phyloP scores from a whole-genome alignment of 805 yeast species.

The Candida vartiovaarae region DNA sequence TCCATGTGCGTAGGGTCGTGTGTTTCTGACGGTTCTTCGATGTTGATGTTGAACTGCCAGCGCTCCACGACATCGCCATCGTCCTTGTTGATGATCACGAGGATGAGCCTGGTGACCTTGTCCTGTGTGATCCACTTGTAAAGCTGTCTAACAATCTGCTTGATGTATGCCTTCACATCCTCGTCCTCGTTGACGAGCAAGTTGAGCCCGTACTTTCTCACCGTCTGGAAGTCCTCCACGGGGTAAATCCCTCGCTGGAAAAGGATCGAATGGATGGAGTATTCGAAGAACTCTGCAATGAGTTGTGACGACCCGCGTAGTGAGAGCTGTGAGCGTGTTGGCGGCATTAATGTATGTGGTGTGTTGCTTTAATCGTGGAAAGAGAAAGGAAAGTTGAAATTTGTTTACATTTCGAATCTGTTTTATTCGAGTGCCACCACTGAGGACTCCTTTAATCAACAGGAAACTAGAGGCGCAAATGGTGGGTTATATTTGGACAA shows the following conservation, averaged over 20 bases:
- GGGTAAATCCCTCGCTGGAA: constrained; percentile 91
- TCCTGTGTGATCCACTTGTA: constrained; percentile 70
- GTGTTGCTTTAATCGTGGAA: too few relatives aligned
- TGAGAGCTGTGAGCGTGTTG: constrained; percentile 34
- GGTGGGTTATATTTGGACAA: constrained; percentile 1
- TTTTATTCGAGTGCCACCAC: too few relatives aligned
- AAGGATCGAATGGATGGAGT: constrained; percentile 70
- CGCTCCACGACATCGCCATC: constrained; percentile 66
- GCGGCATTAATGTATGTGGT: neutral
- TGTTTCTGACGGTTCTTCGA: neutral
- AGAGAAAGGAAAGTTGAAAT: too few relatives aligned
- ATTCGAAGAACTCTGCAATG: constrained; percentile 80
- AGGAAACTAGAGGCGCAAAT: neutral
- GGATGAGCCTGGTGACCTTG: constrained; percentile 56
- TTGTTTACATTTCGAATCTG: too few relatives aligned
- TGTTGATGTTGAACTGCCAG: constrained; percentile 70
- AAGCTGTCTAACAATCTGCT: constrained; percentile 60
- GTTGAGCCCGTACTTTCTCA: constrained; percentile 73
- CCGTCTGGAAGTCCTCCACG: constrained; percentile 71
- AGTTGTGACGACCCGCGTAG: constrained; percentile 69
- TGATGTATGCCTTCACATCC: constrained; percentile 65
- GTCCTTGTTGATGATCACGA: constrained; percentile 66
- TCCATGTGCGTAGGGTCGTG: neutral
- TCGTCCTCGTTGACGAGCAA: constrained; percentile 67
- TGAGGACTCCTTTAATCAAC: too few relatives aligned